Evolutionary conservation across 805 yeast species (phyloP).

Genomic region (Sugiyamaella valdiviana): DNA sequence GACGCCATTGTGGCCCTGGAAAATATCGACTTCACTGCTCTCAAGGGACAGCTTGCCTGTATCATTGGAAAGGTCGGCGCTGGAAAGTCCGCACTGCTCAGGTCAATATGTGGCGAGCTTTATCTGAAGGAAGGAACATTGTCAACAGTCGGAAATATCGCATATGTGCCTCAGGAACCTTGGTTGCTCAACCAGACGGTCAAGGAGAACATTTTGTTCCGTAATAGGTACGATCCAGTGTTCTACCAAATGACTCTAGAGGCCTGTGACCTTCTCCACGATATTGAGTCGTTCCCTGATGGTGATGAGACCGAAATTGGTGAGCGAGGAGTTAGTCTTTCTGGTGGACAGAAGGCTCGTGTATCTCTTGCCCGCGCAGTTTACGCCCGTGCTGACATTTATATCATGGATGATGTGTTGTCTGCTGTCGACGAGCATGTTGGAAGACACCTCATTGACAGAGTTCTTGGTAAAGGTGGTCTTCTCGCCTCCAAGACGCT

Average conservation of each 20-base stretch:
- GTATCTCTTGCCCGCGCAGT: constrained; percentile 92
- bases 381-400: constrained; percentile 74
- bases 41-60: constrained; percentile 60
- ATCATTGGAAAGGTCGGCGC: constrained; percentile 83
- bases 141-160: constrained; percentile 77
- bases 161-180: constrained; percentile 87
- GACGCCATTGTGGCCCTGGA: constrained; percentile 82
- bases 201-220: constrained; percentile 69
- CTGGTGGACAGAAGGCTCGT: constrained; percentile 98
- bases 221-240: constrained; percentile 55
- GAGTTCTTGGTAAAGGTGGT: constrained; percentile 66
- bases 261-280: constrained; percentile 82
- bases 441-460: constrained; percentile 72
- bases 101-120: constrained; percentile 89
- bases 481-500: constrained; percentile 61
- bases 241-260: constrained; percentile 69
- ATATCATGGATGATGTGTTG: constrained; percentile 83
- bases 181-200: constrained; percentile 87
- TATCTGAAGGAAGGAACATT: constrained; percentile 48
- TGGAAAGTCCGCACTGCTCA: constrained; percentile 77
- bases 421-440: constrained; percentile 98
- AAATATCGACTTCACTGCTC: constrained; percentile 17
- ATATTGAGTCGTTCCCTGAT: constrained; percentile 70
- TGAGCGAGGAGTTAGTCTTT: constrained; percentile 91
- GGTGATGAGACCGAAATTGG: constrained; percentile 95